Base-by-base conservation (phyloP, 2,329 filamentous ascomycete species). In the Cylindrodendrum hubeiense region DNA sequence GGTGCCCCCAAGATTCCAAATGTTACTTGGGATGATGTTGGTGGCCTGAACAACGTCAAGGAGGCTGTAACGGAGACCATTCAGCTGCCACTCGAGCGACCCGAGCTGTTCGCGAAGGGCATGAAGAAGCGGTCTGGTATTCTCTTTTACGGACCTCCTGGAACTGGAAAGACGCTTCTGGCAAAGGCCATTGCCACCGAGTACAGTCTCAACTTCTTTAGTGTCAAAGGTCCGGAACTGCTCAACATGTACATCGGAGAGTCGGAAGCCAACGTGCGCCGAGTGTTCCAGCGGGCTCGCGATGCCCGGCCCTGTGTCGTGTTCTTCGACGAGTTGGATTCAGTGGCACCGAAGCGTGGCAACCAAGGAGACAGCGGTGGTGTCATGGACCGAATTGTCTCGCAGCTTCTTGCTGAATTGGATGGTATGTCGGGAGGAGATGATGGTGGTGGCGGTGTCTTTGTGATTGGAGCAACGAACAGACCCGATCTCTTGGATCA, bases 71-170 rank as follows among this genome's bases (percentile, higher is more conserved):
- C 94, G 78, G 96, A 98, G 79, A 98, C 96, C 0, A 98, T 98
- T 58, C 95, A 98, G 78, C 85, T 98, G 37, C 96, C 95, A 0
- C 87, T 98, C 1, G 93, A 97, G 67, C 87, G 95, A 10, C 95
- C 95, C 1, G 96, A 98, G 78, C 87, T 98, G 1, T 98, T 98
- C 75, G 95, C 95, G 33, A 97, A 95, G 83, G 96, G 95, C 53
- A 96, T 98, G 92, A 98, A 98, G 87, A 98, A 98, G 83, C 91
- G 95, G 44, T 97, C 93, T 22, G 94, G 94, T 72, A 97, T 97
- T 70, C 80, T 97, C 24, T 97, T 97, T 81, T 97, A 97, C 75
- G 94, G 94, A 0, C 94, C 94, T 1, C 94, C 94, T 0, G 94
- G 94, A 67, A 97, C 94, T 1, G 94, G 94, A 73, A 97, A 97